Base-by-base conservation (phyloP, 1,139 yeast genomes). In the Fermentozyma sake region DNA sequence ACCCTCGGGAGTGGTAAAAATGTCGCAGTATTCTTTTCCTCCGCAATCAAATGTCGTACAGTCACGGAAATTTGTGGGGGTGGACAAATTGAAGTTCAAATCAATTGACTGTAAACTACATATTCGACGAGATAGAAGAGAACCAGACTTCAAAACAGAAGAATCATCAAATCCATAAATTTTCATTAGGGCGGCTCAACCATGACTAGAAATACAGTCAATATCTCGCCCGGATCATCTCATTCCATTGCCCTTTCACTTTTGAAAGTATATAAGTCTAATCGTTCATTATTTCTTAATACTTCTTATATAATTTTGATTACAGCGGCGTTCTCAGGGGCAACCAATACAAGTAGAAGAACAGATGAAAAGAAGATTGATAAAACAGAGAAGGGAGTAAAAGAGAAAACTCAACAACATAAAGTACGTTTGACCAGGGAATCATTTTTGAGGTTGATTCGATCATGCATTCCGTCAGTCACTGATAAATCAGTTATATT, bases 271-370 rank as follows among this genome's bases (percentile, higher is more conserved):
- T 67, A 67, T 39, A 55, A 61, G 45, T 53, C 64, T 29, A 71
- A 72, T 47, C 53, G 77, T 39, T 63, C 71, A 16, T 44, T 65
- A 16, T 59, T 77, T 6, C 52, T 74, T 28, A 66, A 72, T 37
- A 55, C 72, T 3, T 68, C 75, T 2, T 74, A 72, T 41, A 56
- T 69, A 26, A 49, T 70, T 18, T 54, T 70, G 22, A 52, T 70
- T 22, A 64, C 70, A 0, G 65, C 71, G 3, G 72, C 72, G 3
- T 66, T 68, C 35, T 48, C 68, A 0, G 68, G 70, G 4, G 72
- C 69, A 11, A 64, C 72, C 16, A 52, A 46, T 24, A 54, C 68
- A 2, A 43, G 48, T 9, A 33, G 20, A 18, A 34, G 30, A 21
- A 33, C 33, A n/a, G 38, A 29, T 6, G 12, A 15, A 30, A 31